Evolutionary conservation across 2,329 filamentous ascomycete genomes (phyloP).

Genomic region (Monosporascus sp.): DNA sequence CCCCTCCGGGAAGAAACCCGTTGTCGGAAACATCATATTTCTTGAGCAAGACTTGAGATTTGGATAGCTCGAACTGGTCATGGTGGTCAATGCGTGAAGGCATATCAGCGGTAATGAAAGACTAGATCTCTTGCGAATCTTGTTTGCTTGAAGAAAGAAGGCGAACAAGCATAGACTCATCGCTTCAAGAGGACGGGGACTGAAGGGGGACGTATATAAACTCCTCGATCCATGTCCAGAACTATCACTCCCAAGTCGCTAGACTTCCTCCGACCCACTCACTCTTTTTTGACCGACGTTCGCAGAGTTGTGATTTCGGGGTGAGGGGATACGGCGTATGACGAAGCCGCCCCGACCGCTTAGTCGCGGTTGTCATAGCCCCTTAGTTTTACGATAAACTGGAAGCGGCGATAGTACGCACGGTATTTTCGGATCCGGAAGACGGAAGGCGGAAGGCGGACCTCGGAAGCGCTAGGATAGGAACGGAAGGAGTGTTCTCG

Average conservation of each 20-base stretch:
- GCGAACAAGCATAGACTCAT: too few relatives aligned
- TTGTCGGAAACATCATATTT: conserved; percentile 48
- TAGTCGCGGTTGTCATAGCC: neutral
- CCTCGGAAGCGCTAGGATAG: neutral
- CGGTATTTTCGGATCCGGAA: neutral
- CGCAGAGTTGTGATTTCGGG: too few relatives aligned
- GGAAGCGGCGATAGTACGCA: too few relatives aligned
- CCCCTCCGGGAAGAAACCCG: conserved; percentile 59
- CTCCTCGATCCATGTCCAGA: too few relatives aligned
- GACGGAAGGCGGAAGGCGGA: conserved; percentile 7
- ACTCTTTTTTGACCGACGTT: too few relatives aligned
- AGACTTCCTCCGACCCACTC: too few relatives aligned
- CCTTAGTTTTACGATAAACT: too few relatives aligned
- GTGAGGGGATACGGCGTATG: neutral
- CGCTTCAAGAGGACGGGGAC: too few relatives aligned
- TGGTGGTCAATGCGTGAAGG: neutral
- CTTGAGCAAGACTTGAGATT: conserved; percentile 24
- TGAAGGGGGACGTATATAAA: too few relatives aligned
- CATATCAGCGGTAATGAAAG: neutral
- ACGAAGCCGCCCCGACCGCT: neutral
- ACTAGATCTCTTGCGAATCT: too few relatives aligned
- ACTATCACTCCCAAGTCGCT: too few relatives aligned
- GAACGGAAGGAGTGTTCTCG: neutral
- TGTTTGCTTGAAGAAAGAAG: too few relatives aligned
- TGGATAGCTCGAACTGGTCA: neutral